phyloP scores from a whole-genome alignment of 441 rosid species.

The Manihot esculenta region DNA sequence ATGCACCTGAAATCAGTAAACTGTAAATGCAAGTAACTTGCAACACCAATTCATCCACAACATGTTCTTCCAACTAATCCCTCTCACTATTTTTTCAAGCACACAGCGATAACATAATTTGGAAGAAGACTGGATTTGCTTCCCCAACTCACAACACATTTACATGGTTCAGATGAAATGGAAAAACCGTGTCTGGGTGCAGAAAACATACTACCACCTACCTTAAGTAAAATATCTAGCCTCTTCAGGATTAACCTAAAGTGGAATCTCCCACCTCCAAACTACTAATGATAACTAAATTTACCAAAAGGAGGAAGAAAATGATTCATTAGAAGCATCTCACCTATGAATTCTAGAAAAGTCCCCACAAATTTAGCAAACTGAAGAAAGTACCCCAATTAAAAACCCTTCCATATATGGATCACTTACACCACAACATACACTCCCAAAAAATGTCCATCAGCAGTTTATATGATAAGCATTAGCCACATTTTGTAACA shows the following conservation, averaged over 20 bases:
- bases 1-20: background rate
- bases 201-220: background rate
- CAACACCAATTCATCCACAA: background rate
- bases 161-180: background rate
- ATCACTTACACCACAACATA: background rate
- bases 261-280: conserved; percentile 2
- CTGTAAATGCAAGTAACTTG: background rate
- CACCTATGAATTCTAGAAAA: background rate
- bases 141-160: conserved; percentile 1
- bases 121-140: background rate
- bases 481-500: background rate
- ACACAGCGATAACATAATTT: too few species aligned
- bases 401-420: background rate
- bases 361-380: background rate
- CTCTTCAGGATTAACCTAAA: background rate
- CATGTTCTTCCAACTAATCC: background rate
- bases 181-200: background rate
- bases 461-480: background rate
- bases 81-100: background rate
- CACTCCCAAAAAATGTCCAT: background rate
- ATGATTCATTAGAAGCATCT: background rate
- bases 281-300: background rate
- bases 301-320: background rate
- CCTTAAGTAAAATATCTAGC: background rate
- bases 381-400: background rate